Evolutionary conservation across 192 early-diverging fungal genomes (phyloP), one percentile per base, ranked within the genome.

Genomic region (Coemansia sp.): DNA sequence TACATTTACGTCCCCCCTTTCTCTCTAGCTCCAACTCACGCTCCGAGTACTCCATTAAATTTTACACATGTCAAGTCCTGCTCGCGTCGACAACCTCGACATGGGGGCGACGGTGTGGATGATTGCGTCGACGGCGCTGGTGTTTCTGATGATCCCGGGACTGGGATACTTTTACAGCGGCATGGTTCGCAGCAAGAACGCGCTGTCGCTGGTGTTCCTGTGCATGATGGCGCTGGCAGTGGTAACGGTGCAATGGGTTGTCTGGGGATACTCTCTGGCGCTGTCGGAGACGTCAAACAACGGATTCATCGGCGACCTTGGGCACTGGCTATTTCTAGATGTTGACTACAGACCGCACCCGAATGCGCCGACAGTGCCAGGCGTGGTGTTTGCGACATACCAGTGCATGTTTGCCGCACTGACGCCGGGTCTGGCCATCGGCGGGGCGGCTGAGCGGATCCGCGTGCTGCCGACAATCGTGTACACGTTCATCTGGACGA

Each of bases 331-430:
- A 57, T 85, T 91, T 27, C 86, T 87, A 34, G 79, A 85, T 31
- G 88, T 93, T 66, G 76, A 82, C 38, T 71, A 74, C 60, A 80
- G 83, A 15, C 86, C 88, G 41, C 84, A 87, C 67, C 81, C 86
- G 15, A 87, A 82, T 29, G 86, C 87, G 9, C 88, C 87, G 9
- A 89, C 79, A 5, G 81, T 94, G 29, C 94, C 93, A 0, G 85
- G 78, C 10, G 71, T 84, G 9, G 87, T 89, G 16, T 92, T 88
- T 73, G 86, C 90, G 41, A 74, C 91, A 33, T 93, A 90, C 77
- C 94, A 95, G 79, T 82, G 90, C 66, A 93, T 94, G 92, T 94
- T 93, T 81, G 92, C 93, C 0, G 86, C 86, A 11, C 73, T 94
- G 57, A 91, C 91, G 11, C 90, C 90, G 16, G 91, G 88, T 11